phyloP scores from a whole-genome alignment of 169 alveolate genomes.

The Plasmodium vinckei region DNA sequence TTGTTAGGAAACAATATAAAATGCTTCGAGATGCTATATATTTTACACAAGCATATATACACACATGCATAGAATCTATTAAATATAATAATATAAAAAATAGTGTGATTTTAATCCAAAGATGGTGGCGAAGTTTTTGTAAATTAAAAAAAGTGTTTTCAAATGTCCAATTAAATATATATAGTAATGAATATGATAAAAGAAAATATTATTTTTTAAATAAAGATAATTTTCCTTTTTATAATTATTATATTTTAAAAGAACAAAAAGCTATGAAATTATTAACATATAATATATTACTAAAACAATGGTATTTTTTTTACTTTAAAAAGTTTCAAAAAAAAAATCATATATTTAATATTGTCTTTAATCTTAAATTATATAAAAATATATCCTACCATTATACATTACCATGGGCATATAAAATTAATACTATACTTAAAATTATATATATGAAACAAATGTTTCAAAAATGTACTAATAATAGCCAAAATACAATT shows the following conservation, averaged over 20 bases:
- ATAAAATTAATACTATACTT: constrained; percentile 52
- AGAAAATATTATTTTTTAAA: constrained; percentile 47
- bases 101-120: constrained; percentile 44
- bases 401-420: constrained; percentile 76
- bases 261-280: constrained; percentile 67
- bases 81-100: constrained; percentile 39
- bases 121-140: constrained; percentile 70
- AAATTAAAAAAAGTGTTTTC: constrained; percentile 42
- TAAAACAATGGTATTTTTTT: constrained; percentile 76
- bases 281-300: constrained; percentile 63
- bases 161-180: constrained; percentile 31
- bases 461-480: constrained; percentile 53
- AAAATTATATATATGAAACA: constrained; percentile 72
- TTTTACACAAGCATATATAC: constrained; percentile 75
- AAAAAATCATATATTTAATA: constrained; percentile 75
- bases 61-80: constrained; percentile 43
- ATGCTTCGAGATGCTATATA: constrained; percentile 55
- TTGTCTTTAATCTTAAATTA: constrained; percentile 68
- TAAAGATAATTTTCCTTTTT: constrained; percentile 69
- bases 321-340: constrained; percentile 65
- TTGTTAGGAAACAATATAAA: constrained; percentile 61
- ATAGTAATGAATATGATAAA: constrained; percentile 54
- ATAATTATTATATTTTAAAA: constrained; percentile 65
- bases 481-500: constrained; percentile 11
- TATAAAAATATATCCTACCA: constrained; percentile 65